phyloP scores from a whole-genome alignment of 768 basidiomycete genomes.

The Rhodotorula taiwanensis region DNA sequence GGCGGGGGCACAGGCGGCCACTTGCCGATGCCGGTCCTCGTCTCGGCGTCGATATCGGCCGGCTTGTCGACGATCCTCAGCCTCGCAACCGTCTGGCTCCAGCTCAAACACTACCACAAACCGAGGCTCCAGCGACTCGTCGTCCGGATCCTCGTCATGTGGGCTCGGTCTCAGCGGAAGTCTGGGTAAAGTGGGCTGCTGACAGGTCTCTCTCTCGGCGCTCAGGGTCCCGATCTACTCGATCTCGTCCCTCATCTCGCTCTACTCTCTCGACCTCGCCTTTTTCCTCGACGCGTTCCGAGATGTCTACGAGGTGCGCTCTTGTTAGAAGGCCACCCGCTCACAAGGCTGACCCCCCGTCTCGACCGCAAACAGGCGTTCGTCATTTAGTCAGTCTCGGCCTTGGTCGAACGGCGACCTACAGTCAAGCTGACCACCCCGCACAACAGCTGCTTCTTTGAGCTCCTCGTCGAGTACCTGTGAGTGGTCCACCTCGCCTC shows the following conservation, averaged over 20 bases:
- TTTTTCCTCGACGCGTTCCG: conserved; percentile 92
- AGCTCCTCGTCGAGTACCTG: conserved; percentile 69
- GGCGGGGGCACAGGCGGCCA: conserved; percentile 15
- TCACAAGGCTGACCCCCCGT: not conserved
- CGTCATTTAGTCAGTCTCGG: conserved; percentile 60
- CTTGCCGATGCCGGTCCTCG: conserved; percentile 49
- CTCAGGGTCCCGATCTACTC: conserved; percentile 69
- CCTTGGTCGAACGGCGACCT: too few species aligned
- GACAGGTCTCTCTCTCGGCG: not conserved
- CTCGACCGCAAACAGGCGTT: conserved; percentile 57
- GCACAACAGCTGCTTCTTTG: conserved; percentile 61
- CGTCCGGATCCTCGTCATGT: conserved; percentile 90
- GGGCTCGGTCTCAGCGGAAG: conserved; percentile 43
- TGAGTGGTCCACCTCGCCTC: not conserved
- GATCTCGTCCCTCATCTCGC: conserved; percentile 78
- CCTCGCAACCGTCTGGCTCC: conserved; percentile 65
- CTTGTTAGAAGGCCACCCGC: not conserved
- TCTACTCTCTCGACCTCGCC: conserved; percentile 88
- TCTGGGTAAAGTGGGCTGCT: too few species aligned
- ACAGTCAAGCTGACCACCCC: not conserved
- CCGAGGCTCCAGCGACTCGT: conserved; percentile 61
- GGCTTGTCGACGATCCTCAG: conserved; percentile 66
- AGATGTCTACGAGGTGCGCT: conserved; percentile 85
- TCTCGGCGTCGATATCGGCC: conserved; percentile 59
- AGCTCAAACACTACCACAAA: conserved; percentile 78